phyloP scores from a whole-genome alignment of 495 filamentous ascomycete genomes.

The Penicillium malachiteum region DNA sequence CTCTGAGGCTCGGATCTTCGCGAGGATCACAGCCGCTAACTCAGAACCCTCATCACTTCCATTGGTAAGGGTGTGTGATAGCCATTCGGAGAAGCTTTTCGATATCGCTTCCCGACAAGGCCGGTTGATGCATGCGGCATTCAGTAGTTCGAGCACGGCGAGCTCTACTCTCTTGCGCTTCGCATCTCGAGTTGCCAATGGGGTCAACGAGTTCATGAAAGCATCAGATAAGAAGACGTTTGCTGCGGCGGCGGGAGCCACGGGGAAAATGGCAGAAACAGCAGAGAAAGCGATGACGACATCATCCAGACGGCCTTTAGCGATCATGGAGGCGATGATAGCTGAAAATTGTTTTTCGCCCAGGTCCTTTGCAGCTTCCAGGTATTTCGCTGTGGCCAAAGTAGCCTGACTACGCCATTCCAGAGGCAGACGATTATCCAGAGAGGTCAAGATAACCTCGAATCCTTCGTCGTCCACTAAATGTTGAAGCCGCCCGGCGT shows the following conservation, averaged over 20 bases:
- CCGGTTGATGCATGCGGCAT: slow-evolving; percentile 81
- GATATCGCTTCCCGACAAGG: slow-evolving; percentile 74
- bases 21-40: slow-evolving; percentile 81
- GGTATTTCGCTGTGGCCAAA: slow-evolving; percentile 73
- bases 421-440: slow-evolving; percentile 72
- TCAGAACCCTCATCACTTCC: slow-evolving; percentile 61
- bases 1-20: slow-evolving; percentile 63
- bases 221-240: slow-evolving; percentile 80
- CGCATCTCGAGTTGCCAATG: slow-evolving; percentile 68
- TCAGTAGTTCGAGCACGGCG: slow-evolving; percentile 81
- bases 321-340: slow-evolving; percentile 60
- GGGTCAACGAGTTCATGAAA: slow-evolving; percentile 68
- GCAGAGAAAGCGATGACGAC: slow-evolving; percentile 82
- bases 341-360: slow-evolving; percentile 64
- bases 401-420: slow-evolving; percentile 71
- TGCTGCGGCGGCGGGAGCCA: slow-evolving; percentile 67
- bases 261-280: slow-evolving; percentile 79
- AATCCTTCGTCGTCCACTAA: slow-evolving; percentile 75
- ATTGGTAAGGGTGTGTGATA: slow-evolving; percentile 73
- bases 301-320: slow-evolving; percentile 55
- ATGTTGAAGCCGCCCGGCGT: slow-evolving; percentile 56
- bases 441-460: slow-evolving; percentile 72
- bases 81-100: slow-evolving; percentile 78
- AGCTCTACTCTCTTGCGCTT: slow-evolving; percentile 78
- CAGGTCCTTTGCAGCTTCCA: slow-evolving; percentile 68